phyloP scores from a whole-genome alignment of 305 asterid species.

The Fraxinus greggii region DNA sequence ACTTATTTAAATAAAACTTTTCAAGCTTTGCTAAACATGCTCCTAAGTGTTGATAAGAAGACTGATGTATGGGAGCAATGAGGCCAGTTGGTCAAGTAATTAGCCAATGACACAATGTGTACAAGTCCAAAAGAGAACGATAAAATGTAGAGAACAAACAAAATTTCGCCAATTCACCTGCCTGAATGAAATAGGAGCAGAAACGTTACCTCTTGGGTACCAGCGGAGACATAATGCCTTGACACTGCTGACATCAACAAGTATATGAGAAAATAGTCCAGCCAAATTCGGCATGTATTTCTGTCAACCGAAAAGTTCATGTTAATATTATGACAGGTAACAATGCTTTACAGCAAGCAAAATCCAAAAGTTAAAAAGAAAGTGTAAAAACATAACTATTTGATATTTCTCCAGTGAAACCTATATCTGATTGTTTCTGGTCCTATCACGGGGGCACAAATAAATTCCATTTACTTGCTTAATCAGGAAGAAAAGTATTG shows the following conservation, averaged over 20 bases:
- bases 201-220: slow-evolving; percentile 78
- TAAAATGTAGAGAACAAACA: neutral
- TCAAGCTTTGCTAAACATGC: neutral
- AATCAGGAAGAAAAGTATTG: neutral
- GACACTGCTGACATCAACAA: slow-evolving; percentile 90
- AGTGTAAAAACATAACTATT: neutral
- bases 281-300: slow-evolving; percentile 94
- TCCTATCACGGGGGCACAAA: neutral
- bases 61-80: neutral
- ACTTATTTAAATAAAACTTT: neutral
- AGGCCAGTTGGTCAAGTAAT: neutral
- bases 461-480: neutral
- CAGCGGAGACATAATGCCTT: slow-evolving; percentile 80
- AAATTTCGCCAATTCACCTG: neutral
- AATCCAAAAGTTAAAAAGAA: too few relatives aligned
- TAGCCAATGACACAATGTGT: neutral
- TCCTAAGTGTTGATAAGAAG: neutral
- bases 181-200: slow-evolving; percentile 17
- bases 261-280: slow-evolving; percentile 68
- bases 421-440: neutral
- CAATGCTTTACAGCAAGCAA: neutral
- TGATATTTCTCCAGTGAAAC: neutral
- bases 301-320: slow-evolving; percentile 39
- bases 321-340: slow-evolving; percentile 10
- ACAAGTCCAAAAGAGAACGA: neutral